phyloP scores from a whole-genome alignment of 2,329 filamentous ascomycete genomes.

The Colletotrichum cereale region DNA sequence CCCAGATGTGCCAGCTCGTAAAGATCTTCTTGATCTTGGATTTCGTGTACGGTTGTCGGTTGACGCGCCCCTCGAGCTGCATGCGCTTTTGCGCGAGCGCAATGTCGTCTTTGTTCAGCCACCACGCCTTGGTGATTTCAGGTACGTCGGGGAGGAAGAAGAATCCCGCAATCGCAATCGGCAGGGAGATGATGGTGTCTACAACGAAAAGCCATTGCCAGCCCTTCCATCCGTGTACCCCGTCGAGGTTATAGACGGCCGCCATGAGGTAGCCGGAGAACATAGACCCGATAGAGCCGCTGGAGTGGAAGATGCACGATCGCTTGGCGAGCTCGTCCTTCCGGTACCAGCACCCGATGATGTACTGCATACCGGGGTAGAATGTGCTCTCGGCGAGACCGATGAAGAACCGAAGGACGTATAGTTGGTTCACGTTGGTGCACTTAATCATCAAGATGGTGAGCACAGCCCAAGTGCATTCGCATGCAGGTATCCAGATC shows the following conservation, averaged over 20 bases:
- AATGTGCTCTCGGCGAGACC: conserved; percentile 47
- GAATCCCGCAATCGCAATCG: conserved; percentile 43
- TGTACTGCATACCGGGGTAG: conserved; percentile 44
- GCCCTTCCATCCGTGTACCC: conserved; percentile 48
- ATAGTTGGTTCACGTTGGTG: conserved; percentile 50
- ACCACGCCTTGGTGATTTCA: conserved; percentile 40
- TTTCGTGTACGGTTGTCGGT: conserved; percentile 54
- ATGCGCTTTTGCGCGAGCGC: conserved; percentile 55
- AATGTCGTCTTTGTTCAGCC: conserved; percentile 52
- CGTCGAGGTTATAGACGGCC: conserved; percentile 52
- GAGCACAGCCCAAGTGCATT: conserved; percentile 49
- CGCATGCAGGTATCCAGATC: conserved; percentile 47
- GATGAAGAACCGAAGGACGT: conserved; percentile 48
- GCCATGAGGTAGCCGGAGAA: conserved; percentile 53
- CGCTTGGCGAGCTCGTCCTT: conserved; percentile 48
- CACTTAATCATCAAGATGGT: conserved; percentile 51
- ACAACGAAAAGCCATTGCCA: conserved; percentile 57
- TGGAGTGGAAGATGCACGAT: conserved; percentile 47
- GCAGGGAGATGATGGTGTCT: conserved; percentile 49
- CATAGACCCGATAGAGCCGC: conserved; percentile 44
- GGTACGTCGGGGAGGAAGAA: conserved; percentile 43
- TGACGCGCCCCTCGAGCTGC: conserved; percentile 59
- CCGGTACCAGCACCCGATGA: conserved; percentile 49
- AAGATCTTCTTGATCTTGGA: conserved; percentile 72
- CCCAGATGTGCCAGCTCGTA: conserved; percentile 73